Evolutionary conservation across 306 rosid species (phyloP).

Genomic region (Ammopiptanthus mongolicus): DNA sequence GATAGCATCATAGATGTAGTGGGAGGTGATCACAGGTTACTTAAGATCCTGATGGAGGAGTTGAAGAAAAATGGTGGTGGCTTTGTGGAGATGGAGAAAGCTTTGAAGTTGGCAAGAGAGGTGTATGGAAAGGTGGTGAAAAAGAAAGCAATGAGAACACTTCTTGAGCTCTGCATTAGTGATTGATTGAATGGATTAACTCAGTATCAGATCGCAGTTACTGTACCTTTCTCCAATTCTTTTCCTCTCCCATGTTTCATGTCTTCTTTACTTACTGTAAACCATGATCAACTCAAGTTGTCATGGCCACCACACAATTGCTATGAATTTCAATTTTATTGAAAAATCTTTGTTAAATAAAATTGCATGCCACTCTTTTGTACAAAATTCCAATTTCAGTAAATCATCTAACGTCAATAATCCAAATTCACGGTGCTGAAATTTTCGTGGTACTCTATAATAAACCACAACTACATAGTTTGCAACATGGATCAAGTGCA

Average conservation of each 20-base stretch:
- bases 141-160: constrained; percentile 57
- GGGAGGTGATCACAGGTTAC: constrained; percentile 76
- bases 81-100: constrained; percentile 45
- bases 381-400: neutral
- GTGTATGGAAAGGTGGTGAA: constrained; percentile 66
- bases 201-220: neutral
- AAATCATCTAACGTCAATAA: neutral
- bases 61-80: constrained; percentile 44
- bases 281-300: constrained; percentile 22
- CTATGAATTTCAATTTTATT: constrained; percentile 4
- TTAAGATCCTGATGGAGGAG: constrained; percentile 46
- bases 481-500: too few species aligned
- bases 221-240: neutral
- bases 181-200: constrained; percentile 21
- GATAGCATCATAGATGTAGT: constrained; percentile 55
- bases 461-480: too few species aligned
- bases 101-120: constrained; percentile 60
- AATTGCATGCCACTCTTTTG: neutral
- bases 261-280: neutral
- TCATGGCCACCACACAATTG: neutral
- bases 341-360: neutral
- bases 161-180: constrained; percentile 42
- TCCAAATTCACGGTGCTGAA: neutral
- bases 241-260: neutral
- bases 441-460: neutral